These are phyloP conservation scores for Cymbopogon citratus DNA, from an alignment of 176 grass and related monocot species.

Conservation along the genomic window DNA sequence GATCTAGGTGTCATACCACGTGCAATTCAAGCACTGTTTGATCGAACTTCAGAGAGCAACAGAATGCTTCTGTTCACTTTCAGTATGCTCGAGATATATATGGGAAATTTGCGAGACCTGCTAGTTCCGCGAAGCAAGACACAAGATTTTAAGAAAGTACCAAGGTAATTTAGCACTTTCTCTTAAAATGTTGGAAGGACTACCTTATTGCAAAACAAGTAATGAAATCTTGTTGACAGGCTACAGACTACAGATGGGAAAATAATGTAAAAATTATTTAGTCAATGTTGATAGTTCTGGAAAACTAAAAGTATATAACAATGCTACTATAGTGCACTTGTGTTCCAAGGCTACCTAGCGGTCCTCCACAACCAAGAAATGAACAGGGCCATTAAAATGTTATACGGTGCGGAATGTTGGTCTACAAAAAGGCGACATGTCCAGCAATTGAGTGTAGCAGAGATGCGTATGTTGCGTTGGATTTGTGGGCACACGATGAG, in stretches of 20 bases:
- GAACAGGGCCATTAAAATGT: background rate
- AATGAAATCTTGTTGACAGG: background rate
- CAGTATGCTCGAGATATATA: constrained; percentile 99
- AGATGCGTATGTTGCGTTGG: no score
- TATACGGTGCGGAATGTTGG: no score
- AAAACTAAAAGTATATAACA: background rate
- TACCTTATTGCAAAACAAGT: background rate
- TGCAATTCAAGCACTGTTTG: constrained; percentile 70
- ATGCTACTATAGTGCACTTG: background rate
- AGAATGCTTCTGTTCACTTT: constrained; percentile 71
- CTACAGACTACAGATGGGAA: background rate
- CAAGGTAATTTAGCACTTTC: constrained; percentile 45
- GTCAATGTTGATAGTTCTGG: background rate
- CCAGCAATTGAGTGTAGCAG: no score
- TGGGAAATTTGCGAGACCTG: constrained; percentile 84
- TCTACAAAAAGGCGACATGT: no score
- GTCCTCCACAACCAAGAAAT: constrained; percentile 11
- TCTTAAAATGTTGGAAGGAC: constrained; percentile 13
- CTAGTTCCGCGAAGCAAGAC: constrained; percentile 48
- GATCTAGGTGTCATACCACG: constrained; percentile 71
- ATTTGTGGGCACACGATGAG: no score
- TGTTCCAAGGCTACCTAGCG: background rate
- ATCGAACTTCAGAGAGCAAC: constrained; percentile 67
- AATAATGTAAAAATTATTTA: background rate
- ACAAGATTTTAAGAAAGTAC: constrained; percentile 51